Evolutionary conservation across 345 rosid species (phyloP).

Genomic region (Salix exigua): DNA sequence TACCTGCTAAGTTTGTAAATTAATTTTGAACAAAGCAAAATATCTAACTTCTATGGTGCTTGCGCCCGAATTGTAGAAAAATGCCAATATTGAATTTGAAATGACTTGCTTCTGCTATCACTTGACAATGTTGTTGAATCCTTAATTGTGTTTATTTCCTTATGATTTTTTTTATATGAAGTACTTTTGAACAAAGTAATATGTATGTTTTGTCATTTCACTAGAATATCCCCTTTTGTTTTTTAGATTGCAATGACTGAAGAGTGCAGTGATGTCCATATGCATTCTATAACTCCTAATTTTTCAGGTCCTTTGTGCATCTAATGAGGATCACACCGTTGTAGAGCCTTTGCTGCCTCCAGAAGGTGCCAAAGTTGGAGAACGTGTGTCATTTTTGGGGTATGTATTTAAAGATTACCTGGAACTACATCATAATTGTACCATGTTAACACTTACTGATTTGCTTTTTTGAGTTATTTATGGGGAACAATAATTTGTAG

Average conservation of each 20-base stretch:
- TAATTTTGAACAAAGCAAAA: neutral
- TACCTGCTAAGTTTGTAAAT: neutral
- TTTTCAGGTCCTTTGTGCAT: slow-evolving; percentile 85
- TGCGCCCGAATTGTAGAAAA: neutral
- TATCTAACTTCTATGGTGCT: neutral
- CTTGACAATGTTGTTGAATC: neutral
- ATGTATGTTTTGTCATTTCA: neutral
- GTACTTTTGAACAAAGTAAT: neutral
- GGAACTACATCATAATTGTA: slow-evolving; percentile 6
- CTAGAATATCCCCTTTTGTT: neutral
- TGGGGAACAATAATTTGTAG: neutral
- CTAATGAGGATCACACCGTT: slow-evolving; percentile 68
- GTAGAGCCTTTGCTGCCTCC: slow-evolving; percentile 89
- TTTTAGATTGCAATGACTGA: neutral
- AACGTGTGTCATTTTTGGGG: slow-evolving; percentile 70
- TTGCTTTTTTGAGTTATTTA: neutral
- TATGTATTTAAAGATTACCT: slow-evolving; percentile 24
- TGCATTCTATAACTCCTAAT: slow-evolving; percentile 7
- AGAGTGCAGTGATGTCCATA: neutral
- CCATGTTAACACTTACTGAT: neutral
- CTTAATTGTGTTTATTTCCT: neutral
- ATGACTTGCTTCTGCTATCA: neutral
- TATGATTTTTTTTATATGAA: neutral
- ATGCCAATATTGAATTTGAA: neutral
- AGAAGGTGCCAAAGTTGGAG: slow-evolving; percentile 74